Base-by-base conservation (phyloP, 2,329 filamentous ascomycete species). In the Monosporascus ibericus region DNA sequence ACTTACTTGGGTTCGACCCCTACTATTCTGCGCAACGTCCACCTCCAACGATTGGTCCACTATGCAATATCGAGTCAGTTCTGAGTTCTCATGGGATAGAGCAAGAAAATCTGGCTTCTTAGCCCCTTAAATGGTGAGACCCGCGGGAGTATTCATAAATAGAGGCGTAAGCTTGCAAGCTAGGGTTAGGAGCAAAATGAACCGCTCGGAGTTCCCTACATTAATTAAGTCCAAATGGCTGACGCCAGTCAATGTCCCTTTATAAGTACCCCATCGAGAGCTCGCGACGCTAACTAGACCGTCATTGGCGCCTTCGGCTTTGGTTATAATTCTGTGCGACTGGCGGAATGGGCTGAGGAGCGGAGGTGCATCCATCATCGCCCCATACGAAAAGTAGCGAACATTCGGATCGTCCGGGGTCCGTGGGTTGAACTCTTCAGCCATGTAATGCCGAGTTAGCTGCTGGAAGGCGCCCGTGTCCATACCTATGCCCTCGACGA, bases 191-290 rank as follows among this genome's bases (percentile, higher is more conserved):
- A 34, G 30, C 30, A 34, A 30, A 34, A 34, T 5, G 20, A 25
- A 20, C 17, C 14, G 40, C 14, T 22, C 6, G n/a, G 11, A 44
- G 11, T 20, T 30, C 15, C 42, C 30, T 8, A 46, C 42, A 66
- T 87, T 86, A 58, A 87, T 86, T 50, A 86, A 65, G 60, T 86
- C 83, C 25, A 86, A 67, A 61, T 87, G 84, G 60, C 77, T 84
- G 6, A 85, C 82, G 1, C 74, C 77, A 5, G 84, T 67, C 52
- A 87, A 64, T 2, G 84, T 86, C 4, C 84, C 84, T 61, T 83
- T 79, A 64, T 87, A 86, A 9, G 72, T 73, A 6, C 84, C 84
- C 82, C 83, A 86, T 53, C 72, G 72, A 46, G 80, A 78, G 61
- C 82, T 86, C 48, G 72, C 69, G 11, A 86, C 81, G 63, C 81